Evolutionary conservation across 75 land plant genomes (phyloP).

Genomic region (Larix kaempferi): DNA sequence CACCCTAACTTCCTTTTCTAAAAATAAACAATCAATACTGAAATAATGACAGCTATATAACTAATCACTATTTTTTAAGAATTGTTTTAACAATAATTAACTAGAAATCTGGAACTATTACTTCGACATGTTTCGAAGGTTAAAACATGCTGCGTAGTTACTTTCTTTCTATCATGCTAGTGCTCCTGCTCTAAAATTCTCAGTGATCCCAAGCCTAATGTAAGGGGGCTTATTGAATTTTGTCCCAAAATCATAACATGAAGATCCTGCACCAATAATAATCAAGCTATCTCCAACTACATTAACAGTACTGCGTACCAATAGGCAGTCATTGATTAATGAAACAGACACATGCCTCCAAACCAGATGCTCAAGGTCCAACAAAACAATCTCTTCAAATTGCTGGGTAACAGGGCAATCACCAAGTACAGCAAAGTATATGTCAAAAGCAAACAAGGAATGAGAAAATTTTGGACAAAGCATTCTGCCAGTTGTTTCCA

Average conservation of each 20-base stretch:
- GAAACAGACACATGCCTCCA: constrained; percentile 48
- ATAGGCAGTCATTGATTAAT: constrained; percentile 28
- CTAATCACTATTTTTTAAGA: no score
- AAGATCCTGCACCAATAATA: constrained; percentile 84
- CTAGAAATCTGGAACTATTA: no score
- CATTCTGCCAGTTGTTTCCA: constrained; percentile 28
- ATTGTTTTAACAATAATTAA: no score
- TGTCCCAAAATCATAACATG: constrained; percentile 96
- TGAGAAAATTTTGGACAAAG: constrained; percentile 81
- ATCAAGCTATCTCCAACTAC: constrained; percentile 50
- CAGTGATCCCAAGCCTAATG: constrained; percentile 31
- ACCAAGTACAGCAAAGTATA: constrained; percentile 64
- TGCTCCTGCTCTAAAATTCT: constrained; percentile 5
- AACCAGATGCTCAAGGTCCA: constrained; percentile 35
- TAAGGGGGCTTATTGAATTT: constrained; percentile 67
- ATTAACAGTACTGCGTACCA: constrained; percentile 69
- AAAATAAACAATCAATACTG: no score
- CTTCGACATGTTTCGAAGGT: no score
- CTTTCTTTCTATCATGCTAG: neutral
- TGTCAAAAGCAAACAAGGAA: constrained; percentile 54
- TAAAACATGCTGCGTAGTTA: neutral
- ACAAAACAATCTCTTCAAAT: constrained; percentile 40
- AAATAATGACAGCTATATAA: no score
- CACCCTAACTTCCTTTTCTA: no score
- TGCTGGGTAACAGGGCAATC: constrained; percentile 75